Evolutionary conservation across 495 filamentous ascomycete genomes (phyloP), one percentile per base, ranked within the genome.

Genomic region (Penicillium canescens): DNA sequence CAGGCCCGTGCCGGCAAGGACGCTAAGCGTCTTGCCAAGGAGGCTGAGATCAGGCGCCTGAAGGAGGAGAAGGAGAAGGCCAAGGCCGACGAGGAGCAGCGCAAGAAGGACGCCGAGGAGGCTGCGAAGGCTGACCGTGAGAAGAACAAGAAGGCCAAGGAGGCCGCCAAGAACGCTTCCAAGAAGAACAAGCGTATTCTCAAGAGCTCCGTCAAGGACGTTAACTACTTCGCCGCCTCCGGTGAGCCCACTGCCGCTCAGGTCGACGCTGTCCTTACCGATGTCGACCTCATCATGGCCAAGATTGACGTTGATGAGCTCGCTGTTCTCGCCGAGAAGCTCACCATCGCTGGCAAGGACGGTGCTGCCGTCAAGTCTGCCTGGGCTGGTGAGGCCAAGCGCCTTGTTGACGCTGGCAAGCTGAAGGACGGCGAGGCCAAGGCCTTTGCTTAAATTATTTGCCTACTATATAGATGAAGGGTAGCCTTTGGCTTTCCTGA

Each of bases 131-230:
- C 81, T 14, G 84, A 91, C 46, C 85, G 85, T 52, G 90, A 87
- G 54, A 84, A 90, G 61, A 83, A 82, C 71, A 98, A 97, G 86
- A 98, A 98, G 82, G 88, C 90, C 40, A 96, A 96, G 76, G 94
- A 98, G 71, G 94, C 93, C 31, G 89, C 89, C 5, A 98, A 98
- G 85, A 96, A 89, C 68, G 93, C 95, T 4, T 85, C 92, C 59
- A 98, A 98, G 90, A 98, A 98, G 88, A 98, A 98, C 79, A 96
- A 96, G 78, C 87, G 94, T 78, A 90, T 97, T 33, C 81, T 98
- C 53, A 89, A 93, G 66, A 84, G 82, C 31, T 88, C 87, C 59
- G 90, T 94, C 73, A 98, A 98, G 81, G 94, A 98, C 52, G 91
- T 86, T 61, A 96, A 96, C 80, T 98, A 98, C 83, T 86, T 82